A percentile compares a stretch with the other conserved stretches of the same genome.
These are phyloP conservation scores for Melampsora larici-populina DNA, from an alignment of 1,284 basidiomycete genomes.

Conservation along the genomic window DNA sequence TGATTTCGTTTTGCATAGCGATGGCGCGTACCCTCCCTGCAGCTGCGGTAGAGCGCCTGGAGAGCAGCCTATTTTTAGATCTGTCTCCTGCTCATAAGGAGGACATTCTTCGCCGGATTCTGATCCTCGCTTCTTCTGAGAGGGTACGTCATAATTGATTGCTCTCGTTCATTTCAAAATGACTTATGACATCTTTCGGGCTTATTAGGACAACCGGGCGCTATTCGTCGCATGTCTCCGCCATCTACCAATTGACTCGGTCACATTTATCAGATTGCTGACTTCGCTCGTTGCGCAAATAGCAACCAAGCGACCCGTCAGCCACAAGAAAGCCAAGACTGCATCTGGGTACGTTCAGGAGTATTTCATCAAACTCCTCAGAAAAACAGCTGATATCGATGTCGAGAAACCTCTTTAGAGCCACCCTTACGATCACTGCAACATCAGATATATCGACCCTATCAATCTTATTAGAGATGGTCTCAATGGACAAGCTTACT, in stretches of 20 bases:
- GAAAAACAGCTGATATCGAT: no score
- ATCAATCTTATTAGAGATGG: conserved; percentile 16
- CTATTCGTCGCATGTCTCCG: conserved; percentile 28
- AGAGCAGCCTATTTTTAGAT: conserved; percentile 22
- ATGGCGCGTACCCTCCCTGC: conserved; percentile 2
- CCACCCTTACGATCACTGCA: background rate
- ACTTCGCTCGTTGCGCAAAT: conserved; percentile 17
- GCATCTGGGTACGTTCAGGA: conserved; percentile 17
- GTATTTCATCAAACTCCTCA: background rate
- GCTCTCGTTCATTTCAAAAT: background rate
- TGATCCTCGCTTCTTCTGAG: conserved; percentile 22
- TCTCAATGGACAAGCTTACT: conserved; percentile 33
- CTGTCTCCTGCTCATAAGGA: conserved; percentile 29
- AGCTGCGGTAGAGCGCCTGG: conserved; percentile 24
- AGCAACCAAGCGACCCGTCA: conserved; percentile 4
- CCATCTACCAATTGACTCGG: conserved; percentile 14
- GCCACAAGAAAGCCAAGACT: conserved; percentile 34
- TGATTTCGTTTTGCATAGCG: background rate
- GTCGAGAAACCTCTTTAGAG: no score
- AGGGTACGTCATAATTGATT: conserved; percentile 2
- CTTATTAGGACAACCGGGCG: conserved; percentile 24
- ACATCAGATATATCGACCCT: conserved; percentile 21
- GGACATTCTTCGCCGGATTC: conserved; percentile 18
- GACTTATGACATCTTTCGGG: background rate
- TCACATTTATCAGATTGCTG: conserved; percentile 9